Percentiles rank a stretch among this genome's conserved stretches.
These are phyloP conservation scores for Logfia minima DNA, from an alignment of 129 eudicot genomes.

Conservation along the genomic window DNA sequence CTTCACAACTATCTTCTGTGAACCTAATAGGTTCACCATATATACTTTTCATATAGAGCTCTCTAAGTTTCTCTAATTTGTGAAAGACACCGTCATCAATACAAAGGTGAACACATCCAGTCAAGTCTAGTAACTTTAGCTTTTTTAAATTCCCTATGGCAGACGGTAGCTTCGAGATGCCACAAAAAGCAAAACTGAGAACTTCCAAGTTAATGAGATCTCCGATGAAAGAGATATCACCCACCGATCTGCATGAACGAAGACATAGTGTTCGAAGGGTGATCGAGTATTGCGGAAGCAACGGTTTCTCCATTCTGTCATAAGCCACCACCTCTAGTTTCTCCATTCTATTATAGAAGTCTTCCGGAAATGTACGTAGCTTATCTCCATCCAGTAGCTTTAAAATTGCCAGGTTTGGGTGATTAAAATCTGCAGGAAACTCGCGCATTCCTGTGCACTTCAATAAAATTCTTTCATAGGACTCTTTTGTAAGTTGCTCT, in stretches of 20 bases:
- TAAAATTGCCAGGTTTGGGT: not conserved
- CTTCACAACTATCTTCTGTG: not conserved
- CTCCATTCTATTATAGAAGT: not conserved
- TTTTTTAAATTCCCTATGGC: not conserved
- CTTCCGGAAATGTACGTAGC: not conserved
- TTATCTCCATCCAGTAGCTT: not conserved
- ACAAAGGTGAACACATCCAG: not conserved
- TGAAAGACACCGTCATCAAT: not conserved
- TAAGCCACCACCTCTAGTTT: not conserved
- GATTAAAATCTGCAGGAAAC: not conserved
- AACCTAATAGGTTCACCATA: not conserved
- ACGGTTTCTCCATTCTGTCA: not conserved
- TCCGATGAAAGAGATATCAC: not conserved
- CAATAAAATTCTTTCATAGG: not conserved
- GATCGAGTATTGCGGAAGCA: not conserved
- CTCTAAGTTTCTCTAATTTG: not conserved
- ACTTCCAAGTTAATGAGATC: not conserved
- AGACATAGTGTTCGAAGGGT: not conserved
- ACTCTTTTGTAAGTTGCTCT: not conserved
- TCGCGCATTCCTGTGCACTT: not conserved
- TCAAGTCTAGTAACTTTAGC: not conserved
- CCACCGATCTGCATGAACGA: not conserved
- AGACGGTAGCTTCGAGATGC: not conserved
- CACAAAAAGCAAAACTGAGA: not conserved
- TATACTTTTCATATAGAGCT: not conserved